phyloP scores from a whole-genome alignment of 1,139 yeast species.

The Lodderomyces theae region DNA sequence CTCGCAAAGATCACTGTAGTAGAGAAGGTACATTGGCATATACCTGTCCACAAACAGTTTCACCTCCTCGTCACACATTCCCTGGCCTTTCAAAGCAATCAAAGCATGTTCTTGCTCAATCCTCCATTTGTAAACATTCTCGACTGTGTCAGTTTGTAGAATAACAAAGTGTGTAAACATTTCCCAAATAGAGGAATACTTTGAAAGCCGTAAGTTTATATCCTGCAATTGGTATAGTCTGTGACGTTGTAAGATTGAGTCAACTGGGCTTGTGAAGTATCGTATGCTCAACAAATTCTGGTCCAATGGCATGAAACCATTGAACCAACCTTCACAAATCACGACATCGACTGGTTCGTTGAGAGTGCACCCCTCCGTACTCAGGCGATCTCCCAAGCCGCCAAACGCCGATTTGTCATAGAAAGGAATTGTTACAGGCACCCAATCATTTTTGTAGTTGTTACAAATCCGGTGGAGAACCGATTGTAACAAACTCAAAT shows the following conservation, averaged over 20 bases:
- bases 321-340: constrained; percentile 92
- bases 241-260: constrained; percentile 23
- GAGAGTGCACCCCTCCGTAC: constrained; percentile 24
- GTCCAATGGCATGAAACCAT: constrained; percentile 60
- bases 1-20: constrained; percentile 45
- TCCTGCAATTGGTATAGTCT: constrained; percentile 29
- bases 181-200: constrained; percentile 58
- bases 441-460: constrained; percentile 10
- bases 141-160: constrained; percentile 51
- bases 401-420: constrained; percentile 74
- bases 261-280: constrained; percentile 21
- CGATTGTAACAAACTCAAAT: constrained; percentile 32
- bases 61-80: constrained; percentile 79
- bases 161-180: constrained; percentile 60
- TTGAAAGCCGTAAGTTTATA: constrained; percentile 48
- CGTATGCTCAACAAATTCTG: constrained; percentile 19
- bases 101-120: constrained; percentile 77
- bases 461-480: constrained; percentile 20
- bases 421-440: constrained; percentile 50
- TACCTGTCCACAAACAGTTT: constrained; percentile 70
- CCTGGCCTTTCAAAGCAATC: constrained; percentile 53
- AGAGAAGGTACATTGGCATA: constrained; percentile 80
- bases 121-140: constrained; percentile 78
- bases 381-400: constrained; percentile 77
- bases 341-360: constrained; percentile 55